Percentiles rank a stretch among this genome's conserved stretches.
Evolutionary conservation across 352 stramenopile genomes (phyloP).

Genomic region (Aphanomyces invadans): DNA sequence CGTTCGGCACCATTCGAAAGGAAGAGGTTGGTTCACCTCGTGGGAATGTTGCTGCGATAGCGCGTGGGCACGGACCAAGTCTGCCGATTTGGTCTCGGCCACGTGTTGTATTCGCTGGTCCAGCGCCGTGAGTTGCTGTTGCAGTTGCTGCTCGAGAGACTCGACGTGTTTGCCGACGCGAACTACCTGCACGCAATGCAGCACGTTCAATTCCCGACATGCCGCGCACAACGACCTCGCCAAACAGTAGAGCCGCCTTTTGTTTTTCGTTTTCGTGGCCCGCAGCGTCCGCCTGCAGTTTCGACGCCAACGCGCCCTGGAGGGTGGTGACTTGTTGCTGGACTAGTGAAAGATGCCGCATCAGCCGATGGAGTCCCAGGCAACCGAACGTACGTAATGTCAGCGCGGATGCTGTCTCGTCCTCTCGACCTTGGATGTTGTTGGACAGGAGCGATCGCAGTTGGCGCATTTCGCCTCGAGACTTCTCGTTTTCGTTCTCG

Average conservation of each 20-base stretch:
- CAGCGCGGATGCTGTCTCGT: not conserved
- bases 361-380: not conserved
- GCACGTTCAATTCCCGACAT: not conserved
- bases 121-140: constrained; percentile 35
- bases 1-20: not conserved
- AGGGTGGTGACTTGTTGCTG: not conserved
- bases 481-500: constrained; percentile 51
- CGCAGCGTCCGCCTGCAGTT: constrained; percentile 43
- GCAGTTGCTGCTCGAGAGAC: constrained; percentile 19
- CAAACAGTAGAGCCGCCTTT: constrained; percentile 60
- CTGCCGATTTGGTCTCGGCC: constrained; percentile 8
- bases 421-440: constrained; percentile 39
- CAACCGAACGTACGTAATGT: not conserved
- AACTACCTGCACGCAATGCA: not conserved
- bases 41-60: not conserved
- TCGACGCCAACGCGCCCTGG: constrained; percentile 38
- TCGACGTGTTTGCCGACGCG: constrained; percentile 16
- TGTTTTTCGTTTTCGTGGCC: constrained; percentile 58
- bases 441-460: constrained; percentile 45
- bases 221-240: constrained; percentile 30
- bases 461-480: constrained; percentile 48
- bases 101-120: constrained; percentile 31
- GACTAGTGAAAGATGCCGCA: not conserved
- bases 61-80: too few species aligned
- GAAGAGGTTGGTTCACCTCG: too few species aligned